Conservation (phyloP, 306 rosid species). For the Cucurbita argyrosperma region DNA sequence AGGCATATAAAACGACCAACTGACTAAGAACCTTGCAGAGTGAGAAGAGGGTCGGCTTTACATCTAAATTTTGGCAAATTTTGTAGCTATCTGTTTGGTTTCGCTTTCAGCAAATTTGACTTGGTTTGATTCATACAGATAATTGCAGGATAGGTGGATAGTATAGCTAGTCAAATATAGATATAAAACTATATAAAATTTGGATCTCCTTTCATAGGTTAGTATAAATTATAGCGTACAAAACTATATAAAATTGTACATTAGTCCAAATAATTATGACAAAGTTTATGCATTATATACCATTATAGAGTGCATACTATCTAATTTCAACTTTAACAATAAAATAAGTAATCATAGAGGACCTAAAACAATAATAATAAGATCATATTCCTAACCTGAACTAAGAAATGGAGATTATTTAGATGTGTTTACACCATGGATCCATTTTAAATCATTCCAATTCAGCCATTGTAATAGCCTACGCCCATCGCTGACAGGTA, state of each 20-base stretch:
- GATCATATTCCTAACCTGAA: not conserved
- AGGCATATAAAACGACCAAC: slow-evolving; percentile 22
- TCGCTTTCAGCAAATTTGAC: slow-evolving; percentile 41
- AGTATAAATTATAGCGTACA: not conserved
- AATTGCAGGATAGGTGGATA: not conserved
- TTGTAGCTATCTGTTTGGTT: slow-evolving; percentile 17
- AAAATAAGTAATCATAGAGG: not conserved
- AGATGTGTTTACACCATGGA: not conserved
- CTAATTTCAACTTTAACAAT: not conserved
- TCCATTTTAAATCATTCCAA: not conserved
- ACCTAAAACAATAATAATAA: not conserved
- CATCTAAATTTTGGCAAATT: not conserved
- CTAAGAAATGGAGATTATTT: not conserved
- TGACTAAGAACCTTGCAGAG: slow-evolving; percentile 12
- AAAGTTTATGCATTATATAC: not conserved
- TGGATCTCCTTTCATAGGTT: not conserved
- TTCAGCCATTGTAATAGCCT: too few relatives aligned
- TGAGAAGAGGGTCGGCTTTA: slow-evolving; percentile 20
- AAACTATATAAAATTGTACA: not conserved
- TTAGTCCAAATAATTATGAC: not conserved
- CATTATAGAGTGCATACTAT: not conserved
- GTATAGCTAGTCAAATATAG: slow-evolving; percentile 1
- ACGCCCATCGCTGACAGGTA: rapidly evolving
- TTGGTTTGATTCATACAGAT: slow-evolving; percentile 4
- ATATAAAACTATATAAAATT: not conserved